Evolutionary conservation across 441 rosid genomes (phyloP).

Genomic region (Codiaeum variegatum): DNA sequence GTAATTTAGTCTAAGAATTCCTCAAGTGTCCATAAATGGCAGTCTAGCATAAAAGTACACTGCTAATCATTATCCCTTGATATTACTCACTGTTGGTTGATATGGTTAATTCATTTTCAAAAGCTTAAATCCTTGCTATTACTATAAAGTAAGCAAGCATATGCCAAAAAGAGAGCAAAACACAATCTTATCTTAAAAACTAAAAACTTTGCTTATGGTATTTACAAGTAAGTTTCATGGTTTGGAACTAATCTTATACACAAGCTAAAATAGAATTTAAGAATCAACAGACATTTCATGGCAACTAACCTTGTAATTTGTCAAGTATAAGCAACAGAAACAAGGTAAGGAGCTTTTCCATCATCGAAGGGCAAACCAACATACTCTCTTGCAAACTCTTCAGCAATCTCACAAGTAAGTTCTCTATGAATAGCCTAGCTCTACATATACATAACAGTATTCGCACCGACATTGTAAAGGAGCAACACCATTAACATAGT

Average conservation of each 20-base stretch:
- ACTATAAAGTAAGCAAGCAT: background rate
- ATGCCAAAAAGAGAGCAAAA: background rate
- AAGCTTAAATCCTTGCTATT: background rate
- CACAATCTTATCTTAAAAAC: background rate
- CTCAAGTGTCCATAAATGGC: background rate
- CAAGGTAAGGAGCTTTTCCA: constrained; percentile 62
- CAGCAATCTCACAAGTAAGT: constrained; percentile 67
- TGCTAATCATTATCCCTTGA: background rate
- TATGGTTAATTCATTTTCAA: too few species aligned
- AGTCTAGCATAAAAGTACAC: background rate
- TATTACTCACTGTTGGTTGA: too few species aligned
- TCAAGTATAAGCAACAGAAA: constrained; percentile 41
- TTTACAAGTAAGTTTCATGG: constrained; percentile 15
- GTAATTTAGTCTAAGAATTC: background rate
- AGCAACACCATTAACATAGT: constrained; percentile 26
- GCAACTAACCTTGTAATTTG: background rate
- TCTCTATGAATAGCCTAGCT: constrained; percentile 70
- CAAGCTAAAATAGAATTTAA: background rate
- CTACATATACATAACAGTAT: constrained; percentile 57
- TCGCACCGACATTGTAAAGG: constrained; percentile 41
- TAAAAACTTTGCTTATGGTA: constrained; percentile 4
- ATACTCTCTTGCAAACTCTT: constrained; percentile 64
- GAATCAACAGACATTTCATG: background rate
- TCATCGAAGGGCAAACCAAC: constrained; percentile 74
- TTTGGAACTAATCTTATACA: background rate